phyloP scores from a whole-genome alignment of 1,284 basidiomycete species.

The Jaminaea rosea region DNA sequence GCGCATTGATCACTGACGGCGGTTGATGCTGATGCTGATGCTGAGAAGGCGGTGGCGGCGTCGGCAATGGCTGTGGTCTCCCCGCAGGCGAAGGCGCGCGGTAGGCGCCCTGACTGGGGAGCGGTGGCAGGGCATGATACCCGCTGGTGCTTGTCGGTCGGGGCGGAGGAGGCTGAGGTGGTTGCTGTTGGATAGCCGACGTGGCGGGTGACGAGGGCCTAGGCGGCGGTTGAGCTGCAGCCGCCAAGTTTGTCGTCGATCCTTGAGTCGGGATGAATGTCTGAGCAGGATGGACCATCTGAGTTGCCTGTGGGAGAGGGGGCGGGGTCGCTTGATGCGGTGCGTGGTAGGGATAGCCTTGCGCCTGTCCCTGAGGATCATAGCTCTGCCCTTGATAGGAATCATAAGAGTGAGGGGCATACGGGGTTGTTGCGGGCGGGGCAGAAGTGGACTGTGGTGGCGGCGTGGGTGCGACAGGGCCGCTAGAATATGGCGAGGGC shows the following conservation, averaged over 20 bases:
- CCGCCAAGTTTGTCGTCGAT: background rate
- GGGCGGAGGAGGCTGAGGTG: background rate
- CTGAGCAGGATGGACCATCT: background rate
- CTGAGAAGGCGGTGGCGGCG: background rate
- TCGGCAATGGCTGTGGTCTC: background rate
- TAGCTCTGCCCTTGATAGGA: no score
- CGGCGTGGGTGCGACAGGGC: background rate
- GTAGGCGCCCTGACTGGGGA: background rate
- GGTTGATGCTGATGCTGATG: no score
- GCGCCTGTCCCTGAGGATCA: no score
- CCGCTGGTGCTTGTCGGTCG: slow-evolving; percentile 4
- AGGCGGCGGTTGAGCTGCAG: background rate
- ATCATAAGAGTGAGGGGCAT: background rate
- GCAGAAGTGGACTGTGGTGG: background rate
- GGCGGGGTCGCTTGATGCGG: background rate
- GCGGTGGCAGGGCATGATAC: slow-evolving; percentile 5
- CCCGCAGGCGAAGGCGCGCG: background rate
- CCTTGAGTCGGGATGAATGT: background rate
- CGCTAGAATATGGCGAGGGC: background rate
- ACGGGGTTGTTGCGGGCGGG: background rate
- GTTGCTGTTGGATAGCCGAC: background rate
- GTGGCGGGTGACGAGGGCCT: no score
- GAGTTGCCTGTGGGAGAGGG: no score
- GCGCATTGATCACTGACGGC: background rate
- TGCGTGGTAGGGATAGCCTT: no score